phyloP scores from a whole-genome alignment of 306 rosid species.

The Ammopiptanthus mongolicus region DNA sequence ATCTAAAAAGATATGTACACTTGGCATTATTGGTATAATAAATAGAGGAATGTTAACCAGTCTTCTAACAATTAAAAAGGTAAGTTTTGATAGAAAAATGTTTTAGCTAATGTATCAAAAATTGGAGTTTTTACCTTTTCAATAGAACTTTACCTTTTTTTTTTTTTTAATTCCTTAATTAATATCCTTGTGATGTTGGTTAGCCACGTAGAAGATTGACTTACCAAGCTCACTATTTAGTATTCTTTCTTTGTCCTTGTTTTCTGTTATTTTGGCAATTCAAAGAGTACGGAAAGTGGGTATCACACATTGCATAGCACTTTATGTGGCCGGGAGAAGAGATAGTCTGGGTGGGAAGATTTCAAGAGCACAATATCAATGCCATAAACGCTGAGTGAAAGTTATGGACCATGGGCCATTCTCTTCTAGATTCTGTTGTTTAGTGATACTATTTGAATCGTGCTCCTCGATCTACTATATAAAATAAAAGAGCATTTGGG shows the following conservation, averaged over 20 bases:
- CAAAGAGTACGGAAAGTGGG: constrained; percentile 12
- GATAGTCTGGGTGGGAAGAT: constrained; percentile 5
- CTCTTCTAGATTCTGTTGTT: neutral
- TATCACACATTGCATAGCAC: constrained; percentile 25
- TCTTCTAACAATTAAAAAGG: too few relatives aligned
- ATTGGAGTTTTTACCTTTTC: too few relatives aligned
- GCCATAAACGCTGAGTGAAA: constrained; percentile 3
- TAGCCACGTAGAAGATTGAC: too few relatives aligned
- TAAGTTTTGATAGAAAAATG: too few relatives aligned
- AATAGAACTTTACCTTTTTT: too few relatives aligned
- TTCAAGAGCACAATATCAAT: constrained; percentile 8
- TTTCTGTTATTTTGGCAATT: neutral
- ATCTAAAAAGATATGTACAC: neutral
- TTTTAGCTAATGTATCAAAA: too few relatives aligned
- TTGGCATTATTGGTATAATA: neutral
- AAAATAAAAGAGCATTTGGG: neutral
- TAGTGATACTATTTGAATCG: neutral
- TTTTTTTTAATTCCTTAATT: too few relatives aligned
- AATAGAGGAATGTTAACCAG: too few relatives aligned
- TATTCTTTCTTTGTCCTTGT: neutral
- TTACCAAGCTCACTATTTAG: neutral
- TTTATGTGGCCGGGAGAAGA: constrained; percentile 19
- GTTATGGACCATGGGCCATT: constrained; percentile 3
- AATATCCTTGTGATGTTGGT: too few relatives aligned
- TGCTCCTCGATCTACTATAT: neutral